Base-by-base conservation (phyloP, 2,329 filamentous ascomycete genomes). In the Nothomitra cinnamomea region DNA sequence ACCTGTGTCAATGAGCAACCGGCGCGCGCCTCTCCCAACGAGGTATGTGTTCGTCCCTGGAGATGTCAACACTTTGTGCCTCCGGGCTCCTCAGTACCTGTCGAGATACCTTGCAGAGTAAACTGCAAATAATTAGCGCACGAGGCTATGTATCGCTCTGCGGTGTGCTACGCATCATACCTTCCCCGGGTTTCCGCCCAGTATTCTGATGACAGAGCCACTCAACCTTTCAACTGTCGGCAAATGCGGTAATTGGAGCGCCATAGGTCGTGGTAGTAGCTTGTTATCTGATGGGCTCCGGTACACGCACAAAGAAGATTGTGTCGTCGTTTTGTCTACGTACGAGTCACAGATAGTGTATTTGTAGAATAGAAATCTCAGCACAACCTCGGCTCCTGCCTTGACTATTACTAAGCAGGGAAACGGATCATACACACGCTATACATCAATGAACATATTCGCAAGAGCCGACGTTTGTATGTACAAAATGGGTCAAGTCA, bases 1-100 rank as follows among this genome's bases (percentile, higher is more conserved):
- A 50, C 85, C 92, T 0, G 89, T 95, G 68, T 98, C 92, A 62
- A 98, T 80, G 21, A 98, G 77, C 55, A 96, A 74, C 8, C 92
- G 81, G 5, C 70, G 68, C 4, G 71, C 65, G 2, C 89, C 90
- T 5, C 77, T 81, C 55, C 92, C 92, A 56, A 98, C 63, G 17
- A 98, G 76, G 66, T 98, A 98, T 35, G 92, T 98, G 67, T 98
- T 98, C 60, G 92, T 95, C 57, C 88, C 75, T 77, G 59, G 36
- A 19, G 21, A 48, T 43, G 36, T 51, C 19, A 45, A 17, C 15
- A 36, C 53, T 3, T 25, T 22, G 51, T 40, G 41, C 25, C 24
- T 12, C 7, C 28, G 4, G 4, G 42, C 17, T 24, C 5, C 36
- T 38, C 21, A n/a, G 40, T 12, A 50, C n/a, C n/a, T 53, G n/a